These are phyloP conservation scores for Colletotrichum sp. DNA, from an alignment of 2,329 filamentous ascomycete genomes.

Conservation along the genomic window DNA sequence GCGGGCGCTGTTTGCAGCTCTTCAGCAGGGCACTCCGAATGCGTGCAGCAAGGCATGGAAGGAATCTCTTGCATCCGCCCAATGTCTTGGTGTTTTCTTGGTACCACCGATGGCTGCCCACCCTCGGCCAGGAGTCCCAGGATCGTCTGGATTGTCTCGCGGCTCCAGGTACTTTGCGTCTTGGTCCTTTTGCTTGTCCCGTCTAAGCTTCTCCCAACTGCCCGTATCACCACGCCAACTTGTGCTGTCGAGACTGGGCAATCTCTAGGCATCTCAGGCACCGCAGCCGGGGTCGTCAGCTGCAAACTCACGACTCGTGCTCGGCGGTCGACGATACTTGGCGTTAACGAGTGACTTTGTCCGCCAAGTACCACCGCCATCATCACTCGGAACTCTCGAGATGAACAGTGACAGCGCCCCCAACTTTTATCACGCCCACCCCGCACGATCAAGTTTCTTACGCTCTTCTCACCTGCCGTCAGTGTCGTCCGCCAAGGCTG, in stretches of 20 bases:
- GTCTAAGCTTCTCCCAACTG: constrained; percentile 18
- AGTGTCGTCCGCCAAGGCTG: constrained; percentile 17
- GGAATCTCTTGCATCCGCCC: not conserved
- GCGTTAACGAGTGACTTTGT: constrained; percentile 19
- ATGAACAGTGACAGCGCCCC: not conserved
- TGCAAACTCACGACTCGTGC: not conserved
- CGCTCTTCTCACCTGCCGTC: not conserved
- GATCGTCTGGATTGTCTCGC: not conserved
- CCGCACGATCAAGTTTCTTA: not conserved
- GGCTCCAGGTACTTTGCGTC: not conserved
- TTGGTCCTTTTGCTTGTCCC: constrained; percentile 8
- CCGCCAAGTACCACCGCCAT: not conserved
- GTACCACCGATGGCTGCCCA: constrained; percentile 6
- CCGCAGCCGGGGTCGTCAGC: not conserved
- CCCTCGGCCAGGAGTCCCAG: not conserved
- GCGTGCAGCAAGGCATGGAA: not conserved
- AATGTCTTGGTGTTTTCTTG: constrained; percentile 21
- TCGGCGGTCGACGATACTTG: constrained; percentile 5
- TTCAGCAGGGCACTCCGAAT: not conserved
- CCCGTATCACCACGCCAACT: not conserved
- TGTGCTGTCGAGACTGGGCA: not conserved
- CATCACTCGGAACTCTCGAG: not conserved
- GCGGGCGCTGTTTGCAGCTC: not conserved
- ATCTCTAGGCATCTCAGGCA: constrained; percentile 6
- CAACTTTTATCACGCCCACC: not conserved